Evolutionary conservation across 495 filamentous ascomycete species (phyloP), one percentile per base, ranked within the genome.

Genomic region (Podospora comata): DNA sequence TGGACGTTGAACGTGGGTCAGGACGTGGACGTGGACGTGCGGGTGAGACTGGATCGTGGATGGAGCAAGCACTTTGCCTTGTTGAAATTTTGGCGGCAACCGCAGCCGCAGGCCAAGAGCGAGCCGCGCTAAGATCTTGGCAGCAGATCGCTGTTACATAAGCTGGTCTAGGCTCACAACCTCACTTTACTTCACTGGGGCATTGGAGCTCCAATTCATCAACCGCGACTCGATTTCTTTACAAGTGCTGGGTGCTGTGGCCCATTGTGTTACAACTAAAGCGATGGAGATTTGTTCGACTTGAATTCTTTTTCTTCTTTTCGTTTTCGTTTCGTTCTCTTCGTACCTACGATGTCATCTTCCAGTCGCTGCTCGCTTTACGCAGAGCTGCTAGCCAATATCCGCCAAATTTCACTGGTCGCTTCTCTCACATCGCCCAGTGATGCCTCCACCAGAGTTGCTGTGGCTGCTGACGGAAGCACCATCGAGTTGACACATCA

Each of bases 381-480:
- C 74, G 92, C 94, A 18, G 95, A 99, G 82, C 86, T 95, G 0
- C 84, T 97, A 4, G 83, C 88, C 67, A 92, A 97, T 74, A 96
- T 99, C 71, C 88, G 89, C 15, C 91, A 94, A 76, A 84, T 96
- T 58, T 91, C 91, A 4, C 79, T 96, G 20, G 89, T 88, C 67
- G 87, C 89, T 4, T 88, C 88, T 0, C 81, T 95, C 2, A 82
- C 84, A 16, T 84, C 85, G 2, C 78, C 81, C 2, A 74, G 81
- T 23, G 80, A 78, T 44, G 61, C 69, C 19, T 74, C 74, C 28
- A 87, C 89, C 20, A 81, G 76, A 65, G 83, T 83, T 34, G 70
- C 77, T 26, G 69, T 92, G 15, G 78, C 81, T 20, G 71, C 82
- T 15, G 81, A 88, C 66, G 82, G 85, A 44, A 70, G 60, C 70